A percentile compares a stretch with the other conserved stretches of the same genome.
phyloP scores from a whole-genome alignment of 2,329 filamentous ascomycete species.

The Botrytis tulipae region DNA sequence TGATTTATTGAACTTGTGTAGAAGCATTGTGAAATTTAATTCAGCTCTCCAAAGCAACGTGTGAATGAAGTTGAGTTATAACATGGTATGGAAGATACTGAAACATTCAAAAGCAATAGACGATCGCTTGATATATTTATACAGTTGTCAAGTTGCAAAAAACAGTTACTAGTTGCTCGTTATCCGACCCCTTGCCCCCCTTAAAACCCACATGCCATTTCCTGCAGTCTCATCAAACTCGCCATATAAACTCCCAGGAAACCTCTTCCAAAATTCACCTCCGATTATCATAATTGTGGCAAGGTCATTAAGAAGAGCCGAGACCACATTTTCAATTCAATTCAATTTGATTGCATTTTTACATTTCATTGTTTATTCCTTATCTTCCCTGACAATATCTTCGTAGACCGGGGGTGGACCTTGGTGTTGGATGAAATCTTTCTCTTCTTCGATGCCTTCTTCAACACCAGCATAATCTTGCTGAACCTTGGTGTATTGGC shows the following conservation, averaged over 20 bases:
- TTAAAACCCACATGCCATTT: neutral
- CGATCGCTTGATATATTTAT: slow-evolving; percentile 12
- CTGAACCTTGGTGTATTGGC: slow-evolving; percentile 28
- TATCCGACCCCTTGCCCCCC: neutral
- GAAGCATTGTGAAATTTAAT: neutral
- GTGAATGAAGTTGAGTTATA: neutral
- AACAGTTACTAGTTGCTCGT: neutral
- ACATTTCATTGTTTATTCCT: slow-evolving; percentile 17
- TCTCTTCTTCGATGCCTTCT: slow-evolving; percentile 30
- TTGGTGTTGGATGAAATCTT: slow-evolving; percentile 32
- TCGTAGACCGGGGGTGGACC: slow-evolving; percentile 37
- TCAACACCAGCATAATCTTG: slow-evolving; percentile 28
- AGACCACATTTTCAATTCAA: neutral
- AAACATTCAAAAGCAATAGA: neutral
- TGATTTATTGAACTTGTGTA: neutral
- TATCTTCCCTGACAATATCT: slow-evolving; percentile 30
- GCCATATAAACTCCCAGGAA: slow-evolving; percentile 11
- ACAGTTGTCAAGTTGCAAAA: neutral
- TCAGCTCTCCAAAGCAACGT: neutral
- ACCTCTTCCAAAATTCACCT: neutral
- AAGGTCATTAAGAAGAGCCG: neutral
- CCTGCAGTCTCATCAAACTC: neutral
- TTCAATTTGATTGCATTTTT: neutral
- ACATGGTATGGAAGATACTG: neutral
- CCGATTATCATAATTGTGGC: neutral